Percentiles rank a stretch among this genome's conserved stretches.
phyloP scores from a whole-genome alignment of 257 asterid genomes.

The Marsdenia floribunda region DNA sequence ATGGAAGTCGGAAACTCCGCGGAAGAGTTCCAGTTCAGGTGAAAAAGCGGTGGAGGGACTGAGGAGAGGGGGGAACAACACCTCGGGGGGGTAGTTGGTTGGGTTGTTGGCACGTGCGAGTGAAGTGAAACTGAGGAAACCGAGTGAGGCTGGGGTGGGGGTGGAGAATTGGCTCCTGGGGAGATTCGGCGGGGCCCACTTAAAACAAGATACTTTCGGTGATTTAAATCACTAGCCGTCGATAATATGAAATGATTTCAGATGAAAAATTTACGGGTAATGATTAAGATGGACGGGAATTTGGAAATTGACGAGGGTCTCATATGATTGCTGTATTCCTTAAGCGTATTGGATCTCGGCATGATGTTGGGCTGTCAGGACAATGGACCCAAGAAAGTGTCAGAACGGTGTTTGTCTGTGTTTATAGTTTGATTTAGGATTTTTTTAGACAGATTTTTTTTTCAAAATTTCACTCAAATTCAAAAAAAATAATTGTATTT shows the following conservation, averaged over 20 bases:
- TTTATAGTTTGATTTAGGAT: neutral
- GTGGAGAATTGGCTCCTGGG: slow-evolving; percentile 36
- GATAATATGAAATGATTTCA: neutral
- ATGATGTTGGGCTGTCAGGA: slow-evolving; percentile 29
- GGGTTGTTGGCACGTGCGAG: slow-evolving; percentile 44
- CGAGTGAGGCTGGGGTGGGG: too few relatives aligned
- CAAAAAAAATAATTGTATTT: too few relatives aligned
- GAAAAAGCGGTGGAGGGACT: slow-evolving; percentile 14
- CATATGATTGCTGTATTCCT: slow-evolving; percentile 16
- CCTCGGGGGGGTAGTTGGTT: neutral
- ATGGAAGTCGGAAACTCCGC: slow-evolving; percentile 20
- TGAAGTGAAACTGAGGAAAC: neutral
- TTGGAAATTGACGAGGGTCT: neutral
- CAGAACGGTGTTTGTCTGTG: slow-evolving; percentile 26
- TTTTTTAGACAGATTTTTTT: too few relatives aligned
- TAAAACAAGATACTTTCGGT: slow-evolving; percentile 29
- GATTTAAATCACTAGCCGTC: slow-evolving; percentile 21
- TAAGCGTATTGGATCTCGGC: slow-evolving; percentile 46
- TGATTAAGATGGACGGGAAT: slow-evolving; percentile 4
- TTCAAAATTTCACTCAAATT: too few relatives aligned
- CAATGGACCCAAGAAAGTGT: slow-evolving; percentile 34
- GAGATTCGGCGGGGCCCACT: slow-evolving; percentile 31
- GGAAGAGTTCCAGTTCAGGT: slow-evolving; percentile 19
- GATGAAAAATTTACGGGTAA: neutral
- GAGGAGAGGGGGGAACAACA: neutral